Percentiles rank a stretch among this genome's conserved stretches.
These are phyloP conservation scores for Rhizophlyctis rosea DNA, from an alignment of 192 early-diverging fungal species.

Conservation along the genomic window DNA sequence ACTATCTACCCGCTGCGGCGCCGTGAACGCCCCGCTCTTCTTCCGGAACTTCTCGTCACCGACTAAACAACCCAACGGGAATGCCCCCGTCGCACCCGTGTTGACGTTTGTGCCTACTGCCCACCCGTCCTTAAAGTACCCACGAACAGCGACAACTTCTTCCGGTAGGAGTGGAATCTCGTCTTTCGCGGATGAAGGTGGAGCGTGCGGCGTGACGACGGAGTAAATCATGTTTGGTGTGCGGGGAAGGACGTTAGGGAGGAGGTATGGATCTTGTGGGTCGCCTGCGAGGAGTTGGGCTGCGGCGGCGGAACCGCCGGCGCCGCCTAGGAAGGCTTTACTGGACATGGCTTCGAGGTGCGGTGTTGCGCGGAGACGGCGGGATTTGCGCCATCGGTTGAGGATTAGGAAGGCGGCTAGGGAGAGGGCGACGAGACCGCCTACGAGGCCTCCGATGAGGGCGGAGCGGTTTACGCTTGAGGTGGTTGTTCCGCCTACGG, in stretches of 20 bases:
- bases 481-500: too few relatives aligned
- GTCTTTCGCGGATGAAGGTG: slow-evolving; percentile 56
- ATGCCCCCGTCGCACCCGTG: slow-evolving; percentile 70
- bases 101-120: slow-evolving; percentile 76
- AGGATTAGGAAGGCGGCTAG: not conserved
- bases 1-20: too few relatives aligned
- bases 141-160: slow-evolving; percentile 68
- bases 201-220: slow-evolving; percentile 59
- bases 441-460: too few relatives aligned
- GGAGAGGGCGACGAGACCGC: slow-evolving; percentile 1
- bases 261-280: not conserved
- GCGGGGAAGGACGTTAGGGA: not conserved
- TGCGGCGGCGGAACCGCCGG: not conserved
- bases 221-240: slow-evolving; percentile 14
- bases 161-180: slow-evolving; percentile 70
- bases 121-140: slow-evolving; percentile 89
- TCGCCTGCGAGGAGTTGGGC: not conserved
- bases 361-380: not conserved
- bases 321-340: too few relatives aligned
- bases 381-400: slow-evolving; percentile 6
- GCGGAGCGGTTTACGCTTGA: too few relatives aligned
- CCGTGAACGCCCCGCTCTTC: not conserved
- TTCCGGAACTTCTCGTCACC: slow-evolving; percentile 9
- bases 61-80: slow-evolving; percentile 79
- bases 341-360: too few relatives aligned